Conservation (phyloP, 768 basidiomycete genomes). For the Trametes elegans region DNA sequence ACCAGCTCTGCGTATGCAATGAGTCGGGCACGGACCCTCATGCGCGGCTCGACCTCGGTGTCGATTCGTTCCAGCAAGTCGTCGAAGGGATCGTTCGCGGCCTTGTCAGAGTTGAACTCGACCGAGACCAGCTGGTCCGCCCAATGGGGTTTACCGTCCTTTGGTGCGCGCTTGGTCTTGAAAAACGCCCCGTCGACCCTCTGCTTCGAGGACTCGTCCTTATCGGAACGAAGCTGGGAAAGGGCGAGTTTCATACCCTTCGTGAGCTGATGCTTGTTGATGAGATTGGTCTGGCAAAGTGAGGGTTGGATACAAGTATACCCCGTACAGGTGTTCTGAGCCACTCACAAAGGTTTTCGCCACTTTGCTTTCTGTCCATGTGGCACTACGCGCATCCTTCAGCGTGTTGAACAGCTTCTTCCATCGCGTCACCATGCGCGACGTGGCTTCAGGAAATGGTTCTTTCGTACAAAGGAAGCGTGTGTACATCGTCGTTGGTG, state of each 20-base stretch:
- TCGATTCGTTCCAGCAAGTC: background rate
- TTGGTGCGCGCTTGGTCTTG: background rate
- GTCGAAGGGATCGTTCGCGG: background rate
- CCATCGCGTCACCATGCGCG: no score
- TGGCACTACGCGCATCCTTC: no score
- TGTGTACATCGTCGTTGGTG: no score
- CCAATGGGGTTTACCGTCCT: conserved; percentile 9
- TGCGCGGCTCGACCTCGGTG: background rate
- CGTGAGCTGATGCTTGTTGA: background rate
- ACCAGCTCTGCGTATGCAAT: conserved; percentile 3
- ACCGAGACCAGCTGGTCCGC: conserved; percentile 6
- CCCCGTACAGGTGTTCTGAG: no score
- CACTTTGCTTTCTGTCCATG: no score
- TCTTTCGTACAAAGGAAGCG: no score
- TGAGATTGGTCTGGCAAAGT: background rate
- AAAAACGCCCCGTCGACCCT: conserved; percentile 9
- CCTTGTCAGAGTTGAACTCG: conserved; percentile 1
- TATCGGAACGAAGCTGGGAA: background rate
- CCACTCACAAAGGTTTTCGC: no score
- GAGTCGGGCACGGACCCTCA: background rate
- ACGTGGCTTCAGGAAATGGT: no score
- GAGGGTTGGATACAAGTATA: background rate
- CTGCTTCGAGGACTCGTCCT: background rate
- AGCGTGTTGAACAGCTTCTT: no score
- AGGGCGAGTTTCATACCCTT: background rate